Conservation (phyloP, 208 protist genomes). For the Leishmania amazonensis region DNA sequence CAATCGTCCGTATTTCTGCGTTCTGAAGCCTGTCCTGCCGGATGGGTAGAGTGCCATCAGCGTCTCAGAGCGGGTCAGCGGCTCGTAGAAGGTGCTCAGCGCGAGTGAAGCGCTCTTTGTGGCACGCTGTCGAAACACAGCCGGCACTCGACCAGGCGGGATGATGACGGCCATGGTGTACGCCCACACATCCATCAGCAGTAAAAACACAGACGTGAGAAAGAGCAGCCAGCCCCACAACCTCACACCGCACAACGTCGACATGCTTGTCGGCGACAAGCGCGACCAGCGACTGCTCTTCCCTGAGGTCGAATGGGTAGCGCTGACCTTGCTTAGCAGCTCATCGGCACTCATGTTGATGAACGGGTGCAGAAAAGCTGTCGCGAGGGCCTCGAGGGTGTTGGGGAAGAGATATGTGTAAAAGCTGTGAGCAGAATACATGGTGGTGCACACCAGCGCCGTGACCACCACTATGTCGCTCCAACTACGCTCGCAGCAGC, state of each 20-base stretch:
- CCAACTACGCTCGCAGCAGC: constrained; percentile 41
- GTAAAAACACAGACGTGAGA: constrained; percentile 51
- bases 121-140: constrained; percentile 67
- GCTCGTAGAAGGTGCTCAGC: constrained; percentile 66
- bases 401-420: constrained; percentile 82
- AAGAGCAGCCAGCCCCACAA: constrained; percentile 63
- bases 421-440: constrained; percentile 74
- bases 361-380: constrained; percentile 29
- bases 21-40: constrained; percentile 9
- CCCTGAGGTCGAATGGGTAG: not conserved
- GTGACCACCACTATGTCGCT: constrained; percentile 63
- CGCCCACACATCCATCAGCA: constrained; percentile 69
- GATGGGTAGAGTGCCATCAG: constrained; percentile 28
- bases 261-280: constrained; percentile 5
- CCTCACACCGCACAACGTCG: constrained; percentile 23
- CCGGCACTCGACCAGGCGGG: constrained; percentile 69
- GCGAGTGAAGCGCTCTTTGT: constrained; percentile 72
- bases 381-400: constrained; percentile 38
- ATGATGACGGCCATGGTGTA: constrained; percentile 74
- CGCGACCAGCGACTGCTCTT: constrained; percentile 16
- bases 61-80: constrained; percentile 30
- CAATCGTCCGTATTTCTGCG: constrained; percentile 28
- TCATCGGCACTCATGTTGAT: constrained; percentile 21
- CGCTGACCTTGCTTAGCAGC: not conserved
- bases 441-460: constrained; percentile 54